Conservation (phyloP, 805 yeast species). For the Lipomyces starkeyi region DNA sequence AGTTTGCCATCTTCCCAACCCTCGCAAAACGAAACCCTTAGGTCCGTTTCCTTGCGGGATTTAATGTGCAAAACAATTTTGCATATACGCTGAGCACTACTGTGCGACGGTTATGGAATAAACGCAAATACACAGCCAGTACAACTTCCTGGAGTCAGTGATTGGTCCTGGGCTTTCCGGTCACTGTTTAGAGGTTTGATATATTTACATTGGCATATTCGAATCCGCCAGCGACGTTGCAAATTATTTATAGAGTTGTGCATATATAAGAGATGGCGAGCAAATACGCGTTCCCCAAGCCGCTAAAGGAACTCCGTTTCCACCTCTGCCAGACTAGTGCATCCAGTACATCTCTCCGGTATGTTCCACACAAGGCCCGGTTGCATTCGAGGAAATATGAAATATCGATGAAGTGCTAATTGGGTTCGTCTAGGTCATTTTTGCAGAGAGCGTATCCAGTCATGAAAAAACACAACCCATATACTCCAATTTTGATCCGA, state of each 20-base stretch:
- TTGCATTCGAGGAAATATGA: background rate
- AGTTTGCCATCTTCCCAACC: background rate
- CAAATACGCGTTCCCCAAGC: slow-evolving; percentile 51
- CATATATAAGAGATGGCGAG: slow-evolving; percentile 38
- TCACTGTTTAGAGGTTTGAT: background rate
- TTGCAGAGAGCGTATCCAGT: slow-evolving; percentile 67
- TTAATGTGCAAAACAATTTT: background rate
- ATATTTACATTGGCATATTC: background rate
- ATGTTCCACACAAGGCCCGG: slow-evolving; percentile 37
- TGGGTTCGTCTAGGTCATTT: slow-evolving; percentile 56
- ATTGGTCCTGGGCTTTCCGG: background rate
- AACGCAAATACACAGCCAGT: background rate
- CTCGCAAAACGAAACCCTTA: background rate
- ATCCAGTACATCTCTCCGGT: slow-evolving; percentile 67
- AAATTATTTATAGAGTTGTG: background rate
- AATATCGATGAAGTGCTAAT: background rate
- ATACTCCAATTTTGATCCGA: slow-evolving; percentile 75
- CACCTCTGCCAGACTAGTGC: slow-evolving; percentile 82
- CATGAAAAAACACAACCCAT: slow-evolving; percentile 67
- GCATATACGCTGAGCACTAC: background rate
- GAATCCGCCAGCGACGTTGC: background rate
- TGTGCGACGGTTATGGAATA: background rate
- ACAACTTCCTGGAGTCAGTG: background rate
- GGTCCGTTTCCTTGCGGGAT: background rate
- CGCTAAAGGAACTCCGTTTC: slow-evolving; percentile 74